Evolutionary conservation across 768 basidiomycete genomes (phyloP).

Genomic region (Tricholoma sp.): DNA sequence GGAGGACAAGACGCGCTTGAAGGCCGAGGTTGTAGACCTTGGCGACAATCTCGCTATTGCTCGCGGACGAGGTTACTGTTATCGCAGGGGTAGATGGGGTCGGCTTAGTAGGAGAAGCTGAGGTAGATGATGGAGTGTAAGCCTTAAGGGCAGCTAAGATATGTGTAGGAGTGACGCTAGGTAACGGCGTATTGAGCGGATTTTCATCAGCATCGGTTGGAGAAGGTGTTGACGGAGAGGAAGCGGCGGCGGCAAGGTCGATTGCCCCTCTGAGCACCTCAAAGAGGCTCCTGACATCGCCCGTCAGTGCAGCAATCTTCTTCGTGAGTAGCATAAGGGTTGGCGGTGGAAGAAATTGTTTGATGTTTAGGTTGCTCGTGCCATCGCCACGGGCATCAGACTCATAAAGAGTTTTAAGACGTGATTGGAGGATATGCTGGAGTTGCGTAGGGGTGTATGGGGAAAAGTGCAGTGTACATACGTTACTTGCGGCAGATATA

Average conservation of each 20-base stretch:
- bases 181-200: conserved; percentile 28
- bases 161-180: conserved; percentile 59
- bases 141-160: conserved; percentile 73
- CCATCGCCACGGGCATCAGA: conserved; percentile 23
- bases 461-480: conserved; percentile 71
- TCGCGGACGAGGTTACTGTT: conserved; percentile 12
- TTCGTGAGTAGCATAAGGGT: conserved; percentile 69
- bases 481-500: conserved; percentile 31
- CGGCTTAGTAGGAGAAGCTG: conserved; percentile 18
- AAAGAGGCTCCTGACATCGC: conserved; percentile 77
- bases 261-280: conserved; percentile 80
- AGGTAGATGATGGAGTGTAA: conserved; percentile 44
- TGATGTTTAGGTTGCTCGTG: conserved; percentile 24
- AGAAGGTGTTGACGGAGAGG: conserved; percentile 12
- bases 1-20: conserved; percentile 67
- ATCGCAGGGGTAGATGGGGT: conserved; percentile 17
- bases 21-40: conserved; percentile 69
- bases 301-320: conserved; percentile 76
- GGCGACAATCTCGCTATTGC: conserved; percentile 56
- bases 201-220: conserved; percentile 24
- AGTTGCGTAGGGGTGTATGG: conserved; percentile 75
- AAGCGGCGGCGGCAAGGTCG: conserved; percentile 49
- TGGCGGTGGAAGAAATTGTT: conserved; percentile 57
- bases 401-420: conserved; percentile 51
- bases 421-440: conserved; percentile 58